A percentile compares a stretch with the other conserved stretches of the same genome.
phyloP scores from a whole-genome alignment of 352 stramenopile genomes.

The Phytophthora ramorum region DNA sequence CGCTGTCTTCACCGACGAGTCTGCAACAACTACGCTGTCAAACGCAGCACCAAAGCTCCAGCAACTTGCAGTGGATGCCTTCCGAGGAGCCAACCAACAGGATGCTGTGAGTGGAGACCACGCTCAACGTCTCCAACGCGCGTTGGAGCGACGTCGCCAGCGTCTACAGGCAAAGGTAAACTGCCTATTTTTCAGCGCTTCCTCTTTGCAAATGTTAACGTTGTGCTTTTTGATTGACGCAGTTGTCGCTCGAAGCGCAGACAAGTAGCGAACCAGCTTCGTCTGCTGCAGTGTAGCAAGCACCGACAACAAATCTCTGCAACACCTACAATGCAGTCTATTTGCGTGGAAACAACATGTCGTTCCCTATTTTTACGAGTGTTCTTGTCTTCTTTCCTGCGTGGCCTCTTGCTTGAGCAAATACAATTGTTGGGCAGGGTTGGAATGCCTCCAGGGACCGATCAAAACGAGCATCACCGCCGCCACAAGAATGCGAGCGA shows the following conservation, averaged over 20 bases:
- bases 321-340: background rate
- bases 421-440: background rate
- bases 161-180: slow-evolving; percentile 55
- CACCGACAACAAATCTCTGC: background rate
- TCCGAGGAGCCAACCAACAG: slow-evolving; percentile 13
- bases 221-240: background rate
- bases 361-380: slow-evolving; percentile 1
- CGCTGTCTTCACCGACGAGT: slow-evolving; percentile 24
- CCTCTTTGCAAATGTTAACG: background rate
- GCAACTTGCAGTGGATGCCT: slow-evolving; percentile 13
- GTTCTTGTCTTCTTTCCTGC: background rate
- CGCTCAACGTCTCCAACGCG: slow-evolving; percentile 48
- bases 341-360: background rate
- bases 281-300: slow-evolving; percentile 13
- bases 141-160: slow-evolving; percentile 51
- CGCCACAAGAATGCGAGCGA: slow-evolving; percentile 6
- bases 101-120: slow-evolving; percentile 25
- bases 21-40: background rate
- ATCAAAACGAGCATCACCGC: background rate
- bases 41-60: slow-evolving; percentile 19
- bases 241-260: slow-evolving; percentile 30
- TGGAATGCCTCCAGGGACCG: slow-evolving; percentile 3
- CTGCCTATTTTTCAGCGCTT: background rate
- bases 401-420: background rate
- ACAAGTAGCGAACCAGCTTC: slow-evolving; percentile 13